Conservation (phyloP, 768 basidiomycete genomes). For the Psilocybe cubensis region DNA sequence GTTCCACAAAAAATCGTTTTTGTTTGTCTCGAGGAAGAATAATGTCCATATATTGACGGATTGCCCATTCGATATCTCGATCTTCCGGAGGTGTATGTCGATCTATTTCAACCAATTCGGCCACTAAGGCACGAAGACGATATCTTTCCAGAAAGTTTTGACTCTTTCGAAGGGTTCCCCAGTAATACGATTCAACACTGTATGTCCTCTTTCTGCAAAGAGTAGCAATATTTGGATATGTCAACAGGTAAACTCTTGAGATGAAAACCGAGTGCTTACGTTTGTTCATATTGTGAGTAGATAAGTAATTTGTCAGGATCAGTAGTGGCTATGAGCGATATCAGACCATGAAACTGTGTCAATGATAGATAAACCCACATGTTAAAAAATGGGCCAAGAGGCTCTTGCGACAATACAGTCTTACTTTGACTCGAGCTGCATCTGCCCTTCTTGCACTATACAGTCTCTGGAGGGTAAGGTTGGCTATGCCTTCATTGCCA, state of each 20-base stretch:
- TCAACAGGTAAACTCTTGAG: background rate
- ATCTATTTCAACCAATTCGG: conserved; percentile 43
- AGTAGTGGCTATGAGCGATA: conserved; percentile 16
- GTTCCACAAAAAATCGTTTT: conserved; percentile 1
- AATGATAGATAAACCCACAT: conserved; percentile 12
- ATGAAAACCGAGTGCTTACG: background rate
- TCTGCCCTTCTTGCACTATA: conserved; percentile 33
- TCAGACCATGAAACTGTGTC: background rate
- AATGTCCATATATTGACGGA: conserved; percentile 40
- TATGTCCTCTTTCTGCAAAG: conserved; percentile 44
- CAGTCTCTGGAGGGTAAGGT: conserved; percentile 37
- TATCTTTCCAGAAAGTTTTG: conserved; percentile 56
- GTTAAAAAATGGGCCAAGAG: conserved; percentile 26
- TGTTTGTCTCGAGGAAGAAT: conserved; percentile 25
- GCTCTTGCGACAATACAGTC: conserved; percentile 19
- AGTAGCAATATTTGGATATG: background rate
- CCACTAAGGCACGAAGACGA: conserved; percentile 49
- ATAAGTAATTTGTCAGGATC: conserved; percentile 22
- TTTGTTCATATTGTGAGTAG: conserved; percentile 11
- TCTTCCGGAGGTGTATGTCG: conserved; percentile 32
- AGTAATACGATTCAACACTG: conserved; percentile 49
- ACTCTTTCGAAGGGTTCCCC: conserved; percentile 42
- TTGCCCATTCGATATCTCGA: conserved; percentile 55
- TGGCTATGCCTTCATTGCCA: conserved; percentile 23
- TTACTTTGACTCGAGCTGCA: conserved; percentile 14